Evolutionary conservation across 1,284 basidiomycete genomes (phyloP), one percentile per base, ranked within the genome.

Genomic region (Austroboletus rostrupii): DNA sequence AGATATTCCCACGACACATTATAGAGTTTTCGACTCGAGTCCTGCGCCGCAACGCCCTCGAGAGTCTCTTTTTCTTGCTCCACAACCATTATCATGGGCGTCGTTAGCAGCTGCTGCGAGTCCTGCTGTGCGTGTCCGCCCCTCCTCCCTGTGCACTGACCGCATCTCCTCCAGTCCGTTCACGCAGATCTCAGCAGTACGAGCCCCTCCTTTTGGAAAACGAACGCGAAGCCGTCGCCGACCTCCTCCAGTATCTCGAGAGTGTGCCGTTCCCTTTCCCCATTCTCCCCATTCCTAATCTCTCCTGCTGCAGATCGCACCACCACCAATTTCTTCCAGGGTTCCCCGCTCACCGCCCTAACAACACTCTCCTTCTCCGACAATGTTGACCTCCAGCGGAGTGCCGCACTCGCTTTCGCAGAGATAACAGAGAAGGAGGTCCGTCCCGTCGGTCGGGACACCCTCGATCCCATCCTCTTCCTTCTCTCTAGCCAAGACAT

Each of bases 401-500:
- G 93, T 58, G 97, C 97, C 2, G 97, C 97, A 5, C 81, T 99
- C 43, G 97, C 97, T 1, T 99, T 99, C 67, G 97, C 97, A 44
- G 97, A 99, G 72, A 99, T 99, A 59, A 99, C 97, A 17, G 97
- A 99, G 77, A 99, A 99, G 76, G 97, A 99, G 72, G 96, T 99
- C 47, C 83, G 95, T 45, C 92, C 94, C 52, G 97, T 99, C 17
- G 93, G 92, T 14, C 80, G 97, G 56, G 97, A 99, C 70, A 99
- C 97, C 7, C 81, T 99, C 61, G 97, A 99, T 71, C 97, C 97
- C 45, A 95, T 99, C 59, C 84, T 99, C 57, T 99, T 97, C 73
- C 83, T 99, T 52, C 80, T 99, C 57, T 92, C 93, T 64, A 96
- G 92, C 66, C 97, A 99, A 71, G 97, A 99, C 71, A 94, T 92